Evolutionary conservation across 2,329 filamentous ascomycete species (phyloP), one percentile per base, ranked within the genome.

Genomic region (Talaromyces rugulosus): DNA sequence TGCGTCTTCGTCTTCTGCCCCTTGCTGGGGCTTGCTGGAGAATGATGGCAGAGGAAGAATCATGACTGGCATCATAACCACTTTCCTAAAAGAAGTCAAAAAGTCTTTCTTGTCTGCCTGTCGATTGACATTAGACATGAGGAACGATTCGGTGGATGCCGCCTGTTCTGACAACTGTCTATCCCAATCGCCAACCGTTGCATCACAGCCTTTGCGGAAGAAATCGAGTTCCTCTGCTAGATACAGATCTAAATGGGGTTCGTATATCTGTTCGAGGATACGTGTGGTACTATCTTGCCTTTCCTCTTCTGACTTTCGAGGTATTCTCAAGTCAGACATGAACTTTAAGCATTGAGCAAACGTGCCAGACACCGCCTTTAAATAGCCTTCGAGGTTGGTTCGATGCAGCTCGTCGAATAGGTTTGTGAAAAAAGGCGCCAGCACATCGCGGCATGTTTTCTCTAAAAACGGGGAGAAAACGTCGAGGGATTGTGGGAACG

Each of bases 41-140:
- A 91, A 85, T 54, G 85, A 88, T 1, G 92, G 91, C 16, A 60
- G 30, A 59, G 62, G 62, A 4, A 98, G 81, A 8, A 92, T 94
- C 58, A 91, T 96, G 56, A 99, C 94, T 2, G 95, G 95, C 88
- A 96, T 96, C 93, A 99, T 97, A 66, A 99, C 91, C 8, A 99
- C 95, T 75, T 98, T 98, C 72, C 92, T 97, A 82, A 99, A 99
- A 0, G 93, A 96, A 53, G 89, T 95, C 64, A 99, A 74, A 70
- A 99, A 99, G 73, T 99, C 95, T 67, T 92, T 91, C 78, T 99
- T 99, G 66, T 96, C 95, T 0, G 92, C 95, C 73, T 96, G 92
- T 30, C 95, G 86, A 72, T 94, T 97, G 71, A 98, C 87, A 73
- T 92, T 97, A 28, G 89, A 90, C 94, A 98, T 97, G 78, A 92